Evolutionary conservation across 805 yeast species (phyloP), one percentile per base, ranked within the genome.

Genomic region (Pichia nanzhaoensis): DNA sequence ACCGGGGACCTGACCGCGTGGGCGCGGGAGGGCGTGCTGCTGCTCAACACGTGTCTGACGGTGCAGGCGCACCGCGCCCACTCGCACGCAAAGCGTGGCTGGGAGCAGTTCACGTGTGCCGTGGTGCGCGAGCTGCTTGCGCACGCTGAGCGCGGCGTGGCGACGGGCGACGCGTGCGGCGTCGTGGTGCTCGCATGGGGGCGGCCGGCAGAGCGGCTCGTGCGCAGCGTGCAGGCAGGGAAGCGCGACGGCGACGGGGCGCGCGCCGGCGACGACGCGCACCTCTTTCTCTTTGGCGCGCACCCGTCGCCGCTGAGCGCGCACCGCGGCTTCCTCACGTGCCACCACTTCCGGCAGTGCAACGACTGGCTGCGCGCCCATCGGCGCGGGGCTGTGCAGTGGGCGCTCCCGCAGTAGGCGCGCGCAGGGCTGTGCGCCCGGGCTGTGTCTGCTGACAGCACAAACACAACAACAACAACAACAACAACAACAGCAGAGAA

Each of bases 291-390:
- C 22, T 75, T 74, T 50, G 72, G 88, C 0, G 97, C 89, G 0
- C 99, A 93, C 64, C 99, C 99, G 1, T 84, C 95, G 22, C 99
- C 99, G 1, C 66, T 93, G 41, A 84, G 95, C 50, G 99, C 99
- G 0, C 73, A 83, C 17, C 68, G 95, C 36, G 96, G 93, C 2
- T 93, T 84, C 62, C 90, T 91, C 14, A 41, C 30, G 1, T 20
- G 22, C 13, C 33, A 39, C 4, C 45, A 45, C 12, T 45, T 45
- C 13, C 10, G 24, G 6, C 13, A 22, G 7, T 22, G 36, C 8
- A 45, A 45, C 16, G 21, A 31, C 5, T 45, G 39, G 38, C 45
- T 45, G 8, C 8, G 5, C 12, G 16, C n/a, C 8, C 21, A 21
- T 2, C 24, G 17, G 2, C 30, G 5, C 7, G 22, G n/a, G 7